Conservation (phyloP, 2,329 filamentous ascomycete species). For the Lecanicillium sp. region DNA sequence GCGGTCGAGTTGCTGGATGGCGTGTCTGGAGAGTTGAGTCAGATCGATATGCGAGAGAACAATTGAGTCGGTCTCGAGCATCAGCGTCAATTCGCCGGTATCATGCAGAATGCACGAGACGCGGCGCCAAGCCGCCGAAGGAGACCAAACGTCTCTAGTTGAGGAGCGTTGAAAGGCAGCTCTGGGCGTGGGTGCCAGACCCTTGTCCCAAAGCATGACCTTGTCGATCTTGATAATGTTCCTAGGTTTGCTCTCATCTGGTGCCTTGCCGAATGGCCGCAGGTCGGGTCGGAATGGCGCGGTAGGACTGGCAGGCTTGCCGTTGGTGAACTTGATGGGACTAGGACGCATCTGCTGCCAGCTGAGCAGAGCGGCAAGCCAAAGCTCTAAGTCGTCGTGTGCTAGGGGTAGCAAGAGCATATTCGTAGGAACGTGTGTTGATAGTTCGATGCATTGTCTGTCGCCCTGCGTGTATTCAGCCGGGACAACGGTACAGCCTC, state of each 20-base stretch:
- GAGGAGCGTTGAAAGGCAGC: constrained; percentile 53
- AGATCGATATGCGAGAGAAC: constrained; percentile 80
- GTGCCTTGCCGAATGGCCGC: constrained; percentile 33
- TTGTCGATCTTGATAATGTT: constrained; percentile 96
- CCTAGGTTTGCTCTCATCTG: constrained; percentile 28
- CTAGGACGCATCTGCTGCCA: constrained; percentile 71
- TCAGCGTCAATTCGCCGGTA: constrained; percentile 87
- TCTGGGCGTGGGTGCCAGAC: constrained; percentile 47
- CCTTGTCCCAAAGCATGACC: constrained; percentile 86
- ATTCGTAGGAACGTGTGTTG: constrained; percentile 49
- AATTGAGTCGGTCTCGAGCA: constrained; percentile 76
- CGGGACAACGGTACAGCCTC: constrained; percentile 63
- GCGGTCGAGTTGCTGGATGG: constrained; percentile 82
- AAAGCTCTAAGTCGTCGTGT: constrained; percentile 64
- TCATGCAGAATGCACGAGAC: constrained; percentile 93
- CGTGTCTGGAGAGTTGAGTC: constrained; percentile 80
- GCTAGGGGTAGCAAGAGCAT: constrained; percentile 60
- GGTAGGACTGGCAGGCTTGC: constrained; percentile 27
- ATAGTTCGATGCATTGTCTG: constrained; percentile 48
- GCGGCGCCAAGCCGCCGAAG: constrained; percentile 66
- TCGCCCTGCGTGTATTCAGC: constrained; percentile 41
- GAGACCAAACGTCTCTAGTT: constrained; percentile 48
- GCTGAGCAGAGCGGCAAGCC: constrained; percentile 73
- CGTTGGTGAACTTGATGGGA: constrained; percentile 47
- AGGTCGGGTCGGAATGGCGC: constrained; percentile 36